Conservation (phyloP, 2,329 filamentous ascomycete species). For the Berkeleyomyces rouxiae region DNA sequence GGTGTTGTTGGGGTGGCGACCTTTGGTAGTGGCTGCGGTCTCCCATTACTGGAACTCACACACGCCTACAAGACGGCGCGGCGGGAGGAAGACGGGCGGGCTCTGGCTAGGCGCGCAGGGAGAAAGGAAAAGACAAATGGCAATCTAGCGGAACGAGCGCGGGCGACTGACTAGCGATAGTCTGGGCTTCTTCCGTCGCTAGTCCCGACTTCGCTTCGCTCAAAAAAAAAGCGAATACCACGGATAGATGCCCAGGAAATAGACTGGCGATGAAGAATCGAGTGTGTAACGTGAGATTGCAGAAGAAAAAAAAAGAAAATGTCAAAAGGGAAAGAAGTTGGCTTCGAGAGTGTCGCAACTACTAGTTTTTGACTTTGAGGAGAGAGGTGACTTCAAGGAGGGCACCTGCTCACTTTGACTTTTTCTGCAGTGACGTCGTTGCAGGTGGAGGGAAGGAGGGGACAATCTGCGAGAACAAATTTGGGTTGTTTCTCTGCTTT, state of each 20-base stretch:
- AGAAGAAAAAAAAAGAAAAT: not conserved
- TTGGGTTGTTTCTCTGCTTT: not conserved
- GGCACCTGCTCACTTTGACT: not conserved
- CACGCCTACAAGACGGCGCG: not conserved
- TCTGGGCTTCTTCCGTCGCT: not conserved
- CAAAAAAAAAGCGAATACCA: not conserved
- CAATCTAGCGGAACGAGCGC: not conserved
- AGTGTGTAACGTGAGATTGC: not conserved
- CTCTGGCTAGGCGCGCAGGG: not conserved
- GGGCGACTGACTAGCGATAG: not conserved
- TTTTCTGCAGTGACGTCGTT: not conserved
- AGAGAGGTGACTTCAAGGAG: not conserved
- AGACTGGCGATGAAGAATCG: not conserved
- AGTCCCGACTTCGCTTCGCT: not conserved
- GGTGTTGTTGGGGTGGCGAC: constrained; percentile 20
- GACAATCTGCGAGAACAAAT: not conserved
- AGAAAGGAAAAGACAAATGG: not conserved
- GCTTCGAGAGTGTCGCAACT: not conserved
- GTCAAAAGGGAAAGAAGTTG: not conserved
- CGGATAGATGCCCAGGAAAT: not conserved
- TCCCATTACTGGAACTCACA: constrained; percentile 1
- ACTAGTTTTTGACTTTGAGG: not conserved
- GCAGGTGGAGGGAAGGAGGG: not conserved
- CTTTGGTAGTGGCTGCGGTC: constrained; percentile 14
- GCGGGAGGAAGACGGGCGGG: not conserved